A percentile compares a stretch with the other conserved stretches of the same genome.
phyloP scores from a whole-genome alignment of 2,329 filamentous ascomycete genomes.

The Colletotrichum sp. region DNA sequence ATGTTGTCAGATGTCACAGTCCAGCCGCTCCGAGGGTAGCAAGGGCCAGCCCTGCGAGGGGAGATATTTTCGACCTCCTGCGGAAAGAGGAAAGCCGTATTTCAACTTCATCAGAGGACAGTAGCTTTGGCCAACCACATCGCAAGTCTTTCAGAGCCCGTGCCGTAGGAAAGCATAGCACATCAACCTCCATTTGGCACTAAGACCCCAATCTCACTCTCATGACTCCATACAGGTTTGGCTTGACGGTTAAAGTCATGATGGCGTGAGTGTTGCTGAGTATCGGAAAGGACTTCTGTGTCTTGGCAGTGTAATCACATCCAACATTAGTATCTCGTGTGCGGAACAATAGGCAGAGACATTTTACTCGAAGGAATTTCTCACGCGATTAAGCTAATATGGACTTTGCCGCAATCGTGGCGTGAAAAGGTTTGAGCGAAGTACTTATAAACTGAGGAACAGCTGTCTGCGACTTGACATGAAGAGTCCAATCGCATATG shows the following conservation, averaged over 20 bases:
- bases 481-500: not conserved
- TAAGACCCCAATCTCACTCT: not conserved
- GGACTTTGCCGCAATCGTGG: not conserved
- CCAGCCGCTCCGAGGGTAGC: not conserved
- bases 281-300: fast-evolving
- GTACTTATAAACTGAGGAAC: not conserved
- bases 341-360: not conserved
- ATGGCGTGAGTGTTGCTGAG: not conserved
- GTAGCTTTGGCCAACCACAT: fast-evolving
- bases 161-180: not conserved
- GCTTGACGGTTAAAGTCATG: fast-evolving
- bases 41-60: not conserved
- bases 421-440: not conserved
- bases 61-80: not conserved
- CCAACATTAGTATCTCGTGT: not conserved
- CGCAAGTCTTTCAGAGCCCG: not conserved
- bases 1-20: not conserved
- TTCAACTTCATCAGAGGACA: not conserved
- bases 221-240: not conserved
- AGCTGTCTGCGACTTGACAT: not conserved
- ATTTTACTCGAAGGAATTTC: fast-evolving
- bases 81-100: not conserved
- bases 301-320: not conserved
- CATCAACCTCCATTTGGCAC: not conserved
- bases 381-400: not conserved